Percentiles rank a stretch among this genome's conserved stretches.
phyloP scores from a whole-genome alignment of 176 grass and related monocot species.

The Tuctoria greenei region DNA sequence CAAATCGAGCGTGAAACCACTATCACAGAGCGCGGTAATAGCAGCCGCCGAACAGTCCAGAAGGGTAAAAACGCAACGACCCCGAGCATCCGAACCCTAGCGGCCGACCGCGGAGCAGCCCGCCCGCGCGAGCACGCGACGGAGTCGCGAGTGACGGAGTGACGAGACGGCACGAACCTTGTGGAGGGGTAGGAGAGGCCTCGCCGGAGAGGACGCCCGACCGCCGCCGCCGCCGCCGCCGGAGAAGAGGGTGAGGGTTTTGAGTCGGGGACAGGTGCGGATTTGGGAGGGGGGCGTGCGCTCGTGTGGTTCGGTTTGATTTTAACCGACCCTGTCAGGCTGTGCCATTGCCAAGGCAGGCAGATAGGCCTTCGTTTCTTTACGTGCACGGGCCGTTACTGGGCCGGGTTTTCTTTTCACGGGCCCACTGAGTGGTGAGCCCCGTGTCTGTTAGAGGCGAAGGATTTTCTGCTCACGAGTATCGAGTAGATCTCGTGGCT shows the following conservation, averaged over 20 bases:
- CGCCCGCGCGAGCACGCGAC: background rate
- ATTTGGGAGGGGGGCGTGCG: background rate
- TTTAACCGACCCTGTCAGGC: background rate
- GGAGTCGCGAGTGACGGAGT: background rate
- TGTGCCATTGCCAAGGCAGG: background rate
- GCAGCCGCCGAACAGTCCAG: background rate
- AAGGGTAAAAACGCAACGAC: background rate
- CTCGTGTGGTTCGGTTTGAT: slow-evolving; percentile 28
- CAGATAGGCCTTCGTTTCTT: background rate
- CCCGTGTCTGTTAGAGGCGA: background rate
- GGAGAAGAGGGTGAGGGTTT: slow-evolving; percentile 39
- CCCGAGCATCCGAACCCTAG: slow-evolving; percentile 7
- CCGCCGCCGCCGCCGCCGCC: slow-evolving; percentile 19
- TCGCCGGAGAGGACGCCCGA: slow-evolving; percentile 28
- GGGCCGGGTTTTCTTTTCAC: background rate
- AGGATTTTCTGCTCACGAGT: background rate
- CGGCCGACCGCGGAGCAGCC: background rate
- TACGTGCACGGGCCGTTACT: background rate
- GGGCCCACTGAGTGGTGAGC: background rate
- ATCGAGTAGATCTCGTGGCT: background rate
- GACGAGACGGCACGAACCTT: slow-evolving; percentile 8
- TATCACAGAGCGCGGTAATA: background rate
- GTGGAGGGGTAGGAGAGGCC: background rate
- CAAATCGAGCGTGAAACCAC: background rate
- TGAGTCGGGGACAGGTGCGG: slow-evolving; percentile 27